phyloP scores from a whole-genome alignment of 2,329 filamentous ascomycete genomes.

The Grosmannia serpens region DNA sequence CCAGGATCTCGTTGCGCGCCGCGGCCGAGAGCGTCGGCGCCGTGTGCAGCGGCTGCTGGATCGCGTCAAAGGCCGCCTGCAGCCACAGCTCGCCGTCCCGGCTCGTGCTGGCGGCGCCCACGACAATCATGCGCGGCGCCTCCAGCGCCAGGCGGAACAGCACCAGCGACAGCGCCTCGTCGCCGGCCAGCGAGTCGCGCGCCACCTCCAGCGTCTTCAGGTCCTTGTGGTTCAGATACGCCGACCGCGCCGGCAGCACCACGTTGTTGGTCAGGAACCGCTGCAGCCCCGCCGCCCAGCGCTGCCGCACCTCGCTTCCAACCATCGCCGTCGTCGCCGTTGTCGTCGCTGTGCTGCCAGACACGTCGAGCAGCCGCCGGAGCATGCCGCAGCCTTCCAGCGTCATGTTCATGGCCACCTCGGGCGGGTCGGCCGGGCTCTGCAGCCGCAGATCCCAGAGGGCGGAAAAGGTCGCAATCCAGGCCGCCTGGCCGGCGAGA shows the following conservation, averaged over 20 bases:
- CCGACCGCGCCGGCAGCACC: slow-evolving; percentile 37
- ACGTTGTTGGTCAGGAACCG: slow-evolving; percentile 38
- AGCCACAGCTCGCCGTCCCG: slow-evolving; percentile 27
- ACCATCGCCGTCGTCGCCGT: slow-evolving; percentile 2
- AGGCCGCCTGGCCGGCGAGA: slow-evolving; percentile 27
- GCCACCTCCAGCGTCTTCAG: slow-evolving; percentile 3
- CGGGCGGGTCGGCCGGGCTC: slow-evolving; percentile 31
- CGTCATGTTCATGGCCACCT: slow-evolving; percentile 38
- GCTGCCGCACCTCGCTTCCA: slow-evolving; percentile 17
- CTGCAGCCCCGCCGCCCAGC: slow-evolving; percentile 36
- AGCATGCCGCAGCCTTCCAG: slow-evolving; percentile 27
- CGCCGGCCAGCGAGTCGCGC: not conserved
- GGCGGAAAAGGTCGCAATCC: slow-evolving; percentile 33
- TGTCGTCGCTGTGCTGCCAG: not conserved
- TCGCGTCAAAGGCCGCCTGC: slow-evolving; percentile 23
- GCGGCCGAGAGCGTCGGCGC: not conserved
- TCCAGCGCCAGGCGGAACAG: slow-evolving; percentile 31
- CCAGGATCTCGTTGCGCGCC: slow-evolving; percentile 13
- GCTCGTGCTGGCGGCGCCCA: slow-evolving; percentile 24
- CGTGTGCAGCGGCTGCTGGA: slow-evolving; percentile 17
- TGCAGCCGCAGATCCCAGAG: slow-evolving; percentile 46
- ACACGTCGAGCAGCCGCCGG: slow-evolving; percentile 24
- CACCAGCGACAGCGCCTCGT: slow-evolving; percentile 26
- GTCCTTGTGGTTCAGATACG: slow-evolving; percentile 31
- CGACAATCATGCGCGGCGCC: slow-evolving; percentile 18